Evolutionary conservation across 1,284 basidiomycete species (phyloP), one percentile per base, ranked within the genome.

Genomic region (Earliella scabrosa): DNA sequence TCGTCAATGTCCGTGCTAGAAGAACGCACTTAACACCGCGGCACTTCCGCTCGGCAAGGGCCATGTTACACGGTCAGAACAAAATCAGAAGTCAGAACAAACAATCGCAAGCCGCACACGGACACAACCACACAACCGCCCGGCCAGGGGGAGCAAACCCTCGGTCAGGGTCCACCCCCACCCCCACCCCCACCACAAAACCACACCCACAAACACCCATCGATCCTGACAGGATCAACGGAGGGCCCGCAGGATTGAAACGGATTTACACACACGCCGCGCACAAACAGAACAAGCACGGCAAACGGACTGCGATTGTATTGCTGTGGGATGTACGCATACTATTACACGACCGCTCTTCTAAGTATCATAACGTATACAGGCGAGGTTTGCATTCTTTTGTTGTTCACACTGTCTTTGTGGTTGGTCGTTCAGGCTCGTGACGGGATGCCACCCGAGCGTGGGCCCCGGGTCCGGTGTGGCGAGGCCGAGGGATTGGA

Each of bases 271-370:
- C 45, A 43, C 46, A 39, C 46, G 26, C 11, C 29, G 21, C 36
- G 20, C 32, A 27, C 18, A n/a, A 34, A 36, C 32, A 26, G 31
- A 20, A 24, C 36, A 45, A 49, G 38, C 48, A 53, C 14, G 26
- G 34, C 11, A 55, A 40, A 36, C 14, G 34, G 26, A 45, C 39
- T 29, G 40, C 40, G 31, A 38, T 50, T 56, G 35, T 59, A 59
- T 62, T 59, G 63, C 62, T 63, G 60, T 61, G 64, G 61, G 62
- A 63, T 68, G 64, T 70, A 68, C 64, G 64, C 60, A 59, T 69
- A 69, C 63, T 65, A 67, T 67, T 68, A 67, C 66, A 71, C 61
- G 58, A 65, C 58, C 61, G 56, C 60, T 59, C 63, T 67, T 71
- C 67, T 71, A 41, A 13, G n/a, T 63, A 58, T 64, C 62, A 54